These are phyloP conservation scores for Penicillium sp. DNA, from an alignment of 2,329 filamentous ascomycete genomes.

Conservation along the genomic window DNA sequence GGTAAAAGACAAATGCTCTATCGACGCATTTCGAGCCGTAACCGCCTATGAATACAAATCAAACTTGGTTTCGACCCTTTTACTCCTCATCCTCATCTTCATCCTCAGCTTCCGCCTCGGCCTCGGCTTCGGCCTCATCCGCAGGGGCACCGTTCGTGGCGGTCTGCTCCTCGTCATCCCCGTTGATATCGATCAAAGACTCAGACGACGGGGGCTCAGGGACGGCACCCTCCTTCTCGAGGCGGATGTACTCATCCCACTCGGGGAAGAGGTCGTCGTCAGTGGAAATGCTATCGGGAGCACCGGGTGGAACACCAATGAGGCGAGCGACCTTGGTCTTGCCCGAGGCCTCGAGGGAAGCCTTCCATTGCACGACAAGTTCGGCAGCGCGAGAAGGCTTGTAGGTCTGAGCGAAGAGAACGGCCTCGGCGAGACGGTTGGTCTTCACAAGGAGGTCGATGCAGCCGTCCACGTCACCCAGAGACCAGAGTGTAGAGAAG, in stretches of 20 bases:
- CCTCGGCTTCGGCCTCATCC: conserved; percentile 29
- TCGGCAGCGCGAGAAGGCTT: conserved; percentile 74
- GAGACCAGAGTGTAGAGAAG: conserved; percentile 86
- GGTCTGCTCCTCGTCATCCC: conserved; percentile 32
- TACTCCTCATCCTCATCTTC: conserved; percentile 23
- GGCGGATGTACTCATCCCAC: conserved; percentile 85
- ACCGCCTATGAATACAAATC: conserved; percentile 20
- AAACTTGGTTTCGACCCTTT: conserved; percentile 14
- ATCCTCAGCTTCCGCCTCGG: conserved; percentile 14
- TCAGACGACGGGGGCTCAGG: conserved; percentile 41
- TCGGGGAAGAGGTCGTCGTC: conserved; percentile 89
- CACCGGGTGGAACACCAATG: conserved; percentile 77
- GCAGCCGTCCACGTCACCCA: conserved; percentile 80
- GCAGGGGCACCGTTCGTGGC: conserved; percentile 38
- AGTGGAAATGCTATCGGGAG: conserved; percentile 51
- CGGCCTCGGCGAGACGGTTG: conserved; percentile 78
- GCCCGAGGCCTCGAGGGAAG: conserved; percentile 76
- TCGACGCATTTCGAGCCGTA: conserved; percentile 18
- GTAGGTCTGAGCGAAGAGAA: conserved; percentile 92
- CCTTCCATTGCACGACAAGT: conserved; percentile 79
- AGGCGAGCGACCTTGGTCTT: conserved; percentile 83
- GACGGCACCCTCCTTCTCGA: conserved; percentile 71
- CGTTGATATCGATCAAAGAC: conserved; percentile 46
- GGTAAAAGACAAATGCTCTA: conserved; percentile 25
- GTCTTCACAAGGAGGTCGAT: conserved; percentile 78